Evolutionary conservation across 2,329 filamentous ascomycete genomes (phyloP), one percentile per base, ranked within the genome.

Genomic region (Neofusicoccum sp.): DNA sequence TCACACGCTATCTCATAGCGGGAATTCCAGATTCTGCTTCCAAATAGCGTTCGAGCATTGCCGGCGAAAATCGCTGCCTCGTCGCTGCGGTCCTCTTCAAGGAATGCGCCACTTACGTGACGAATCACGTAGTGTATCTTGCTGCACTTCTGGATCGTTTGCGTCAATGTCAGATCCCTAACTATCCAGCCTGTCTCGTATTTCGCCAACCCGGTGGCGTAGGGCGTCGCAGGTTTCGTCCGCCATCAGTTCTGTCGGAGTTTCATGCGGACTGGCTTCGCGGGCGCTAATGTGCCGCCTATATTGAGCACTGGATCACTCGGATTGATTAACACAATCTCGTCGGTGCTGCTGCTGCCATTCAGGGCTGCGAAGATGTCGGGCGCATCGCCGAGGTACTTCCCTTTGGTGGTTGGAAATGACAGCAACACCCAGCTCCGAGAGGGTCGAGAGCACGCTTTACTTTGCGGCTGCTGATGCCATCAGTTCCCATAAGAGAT

Each of bases 151-250:
- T 67, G 60, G 16, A 73, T 67, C 0, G 71, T 70, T 6, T 62
- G 60, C 7, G 64, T 64, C 5, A 72, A 71, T 0, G 70, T 74
- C 12, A 75, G 67, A 31, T 68, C 70, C 1, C 69, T 73, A 30
- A 75, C 67, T 16, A 72, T 72, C 8, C 72, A 65, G 1, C 72
- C 72, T 5, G 71, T 75, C 56, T 75, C 72, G 49, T 73, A 75
- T 20, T 20, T 11, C 14, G 11, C 16, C 41, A 44, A 44, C 41
- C 26, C 16, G 26, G 1, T 24, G 9, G 8, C 41, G 41, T 24
- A n/a, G 26, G 41, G 6, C n/a, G 1, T 44, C 26, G 41, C 38
- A n/a, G 7, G 3, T 8, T 24, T 8, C 20, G 11, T 9, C 16
- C n/a, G 3, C 1, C 14, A 3, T 45, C 3, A 7, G 28, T 26